Conservation (phyloP, 1,139 yeast species). For the Yueomyces sp. region DNA sequence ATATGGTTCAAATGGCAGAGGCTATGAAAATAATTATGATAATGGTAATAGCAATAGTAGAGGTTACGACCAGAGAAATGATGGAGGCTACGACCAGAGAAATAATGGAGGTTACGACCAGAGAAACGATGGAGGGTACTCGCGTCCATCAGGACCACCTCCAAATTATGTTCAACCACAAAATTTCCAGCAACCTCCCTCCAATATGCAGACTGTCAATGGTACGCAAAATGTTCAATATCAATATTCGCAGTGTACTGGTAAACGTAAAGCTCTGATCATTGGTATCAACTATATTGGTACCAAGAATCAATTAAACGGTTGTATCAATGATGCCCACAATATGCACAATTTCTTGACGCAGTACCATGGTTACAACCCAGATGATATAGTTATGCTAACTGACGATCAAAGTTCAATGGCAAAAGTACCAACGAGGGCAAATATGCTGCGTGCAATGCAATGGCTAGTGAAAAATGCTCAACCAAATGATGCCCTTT, state of each 20-base stretch:
- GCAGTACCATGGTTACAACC: slow-evolving; percentile 48
- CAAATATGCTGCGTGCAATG: slow-evolving; percentile 76
- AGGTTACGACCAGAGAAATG: background rate
- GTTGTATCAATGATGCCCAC: slow-evolving; percentile 77
- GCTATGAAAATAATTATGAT: background rate
- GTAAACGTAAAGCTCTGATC: slow-evolving; percentile 67
- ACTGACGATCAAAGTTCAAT: slow-evolving; percentile 58
- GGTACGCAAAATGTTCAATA: background rate
- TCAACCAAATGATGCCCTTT: slow-evolving; percentile 69
- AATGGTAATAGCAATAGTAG: background rate
- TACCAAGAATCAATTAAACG: slow-evolving; percentile 53
- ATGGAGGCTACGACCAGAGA: background rate
- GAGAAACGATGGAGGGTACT: background rate
- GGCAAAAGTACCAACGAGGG: slow-evolving; percentile 61
- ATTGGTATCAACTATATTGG: slow-evolving; percentile 86
- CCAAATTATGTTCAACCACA: background rate
- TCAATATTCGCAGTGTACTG: slow-evolving; percentile 54
- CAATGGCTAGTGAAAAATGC: slow-evolving; percentile 82
- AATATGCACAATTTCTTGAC: slow-evolving; percentile 49
- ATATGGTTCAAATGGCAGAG: background rate
- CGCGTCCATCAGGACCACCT: background rate
- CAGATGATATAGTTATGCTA: slow-evolving; percentile 73
- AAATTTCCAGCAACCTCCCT: background rate
- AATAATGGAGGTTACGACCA: background rate
- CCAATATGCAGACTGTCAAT: background rate